Evolutionary conservation across 148 eudicot genomes (phyloP), one percentile per base, ranked within the genome.

Genomic region (Vaccinium corymbosum): DNA sequence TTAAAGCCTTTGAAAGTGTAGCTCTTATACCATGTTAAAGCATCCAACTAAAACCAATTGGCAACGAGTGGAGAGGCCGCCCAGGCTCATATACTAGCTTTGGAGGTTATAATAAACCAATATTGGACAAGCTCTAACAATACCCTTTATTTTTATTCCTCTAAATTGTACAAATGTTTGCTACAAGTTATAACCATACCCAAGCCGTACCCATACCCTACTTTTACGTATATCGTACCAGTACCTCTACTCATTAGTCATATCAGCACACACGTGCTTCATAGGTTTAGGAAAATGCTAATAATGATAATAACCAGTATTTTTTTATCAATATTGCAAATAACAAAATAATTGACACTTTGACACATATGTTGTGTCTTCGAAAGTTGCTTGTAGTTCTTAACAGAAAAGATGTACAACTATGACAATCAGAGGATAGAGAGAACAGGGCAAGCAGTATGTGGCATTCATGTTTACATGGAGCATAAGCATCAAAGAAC

Each of bases 401-500:
- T 79, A 16, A 56, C 25, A 56, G 22, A 57, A 57, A 8, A 10
- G 59, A 49, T 5, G 51, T 35, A 8, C 9, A 79, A 17, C 35
- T 29, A 11, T 7, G 49, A 20, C 4, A 29, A 32, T 29, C 19
- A 3, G 9, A 6, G 19, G 53, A 7, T 7, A 78, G 38, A 79
- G 81, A 79, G 81, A 56, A 4, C 22, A 3, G 49, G 46, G 27
- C 14, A 62, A 49, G 14, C 7, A 68, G 70, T n/a, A 83, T 42
- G 29, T 25, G 73, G 52, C 27, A 79, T 32, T 17, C 51, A 12
- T 42, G 68, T 7, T 16, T 68, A 61, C 8, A 14, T 19, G 2
- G 72, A 76, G 68, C 20, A 55, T 55, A 81, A 85, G 19, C n/a
- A 85, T 11, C 49, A 77, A 74, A 32, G 48, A 72, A 17, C 49